Evolutionary conservation across 2,329 filamentous ascomycete genomes (phyloP), one percentile per base, ranked within the genome.

Genomic region (Fusarium sp.): DNA sequence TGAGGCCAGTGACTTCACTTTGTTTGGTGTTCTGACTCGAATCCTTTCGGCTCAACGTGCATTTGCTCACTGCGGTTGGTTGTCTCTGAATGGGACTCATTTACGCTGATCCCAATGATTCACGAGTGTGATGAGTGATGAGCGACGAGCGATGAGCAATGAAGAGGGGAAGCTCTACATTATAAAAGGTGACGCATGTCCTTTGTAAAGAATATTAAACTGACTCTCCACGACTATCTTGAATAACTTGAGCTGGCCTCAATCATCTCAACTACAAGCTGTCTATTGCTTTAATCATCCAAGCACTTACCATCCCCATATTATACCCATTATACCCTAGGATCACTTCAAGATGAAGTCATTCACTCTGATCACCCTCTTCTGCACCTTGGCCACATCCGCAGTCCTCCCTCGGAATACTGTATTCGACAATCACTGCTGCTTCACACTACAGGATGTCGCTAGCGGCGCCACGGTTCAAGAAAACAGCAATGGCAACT

Each of bases 391-490:
- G 24, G 59, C 67, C 8, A 54, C 59, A 9, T 72, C 74, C n/a
- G 59, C 68, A 20, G 75, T 72, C 11, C 50, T 73, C 26, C 60
- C 67, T 41, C 62, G 69, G n/a, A 45, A 65, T n/a, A 54, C 53
- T 46, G 73, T 75, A 17, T 72, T 62, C 8, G 40, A 60, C 17
- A 63, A 68, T 24, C 51, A 68, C 30, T 79, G 77, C 61, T 79
- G 77, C 66, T 79, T 79, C 63, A 70, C 71, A 11, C 66, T 79
- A 20, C 70, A 70, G 28, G 75, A 78, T 15, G 56, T 66, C 17
- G 53, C 68, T 40, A 67, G 61, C 24, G 66, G 71, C 20, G 65
- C 68, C 15, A 59, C 67, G 22, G 64, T 77, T 26, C 72, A 75
- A 60, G 73, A 79, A 61, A 67, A 74, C 41, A 52, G 56, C n/a